Evolutionary conservation across 106 monocot species (phyloP).

Genomic region (Amphibolis antarctica): DNA sequence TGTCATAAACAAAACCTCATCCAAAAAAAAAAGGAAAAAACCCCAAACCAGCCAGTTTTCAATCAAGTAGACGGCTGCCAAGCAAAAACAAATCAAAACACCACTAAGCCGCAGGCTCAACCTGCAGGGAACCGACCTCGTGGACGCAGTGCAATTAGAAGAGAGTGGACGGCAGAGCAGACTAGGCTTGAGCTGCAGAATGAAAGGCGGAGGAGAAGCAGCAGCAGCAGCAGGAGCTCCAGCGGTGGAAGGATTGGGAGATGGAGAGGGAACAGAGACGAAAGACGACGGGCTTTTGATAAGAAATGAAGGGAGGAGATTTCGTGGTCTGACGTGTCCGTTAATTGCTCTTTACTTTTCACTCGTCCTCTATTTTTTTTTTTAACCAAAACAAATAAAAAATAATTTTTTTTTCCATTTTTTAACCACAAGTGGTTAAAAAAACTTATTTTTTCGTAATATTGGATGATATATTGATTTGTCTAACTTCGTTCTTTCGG

Average conservation of each 20-base stretch:
- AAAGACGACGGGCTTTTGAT: conserved; percentile 4
- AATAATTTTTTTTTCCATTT: too few relatives aligned
- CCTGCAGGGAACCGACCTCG: too few relatives aligned
- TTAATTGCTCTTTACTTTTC: too few relatives aligned
- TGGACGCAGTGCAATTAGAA: too few relatives aligned
- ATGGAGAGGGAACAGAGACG: background rate
- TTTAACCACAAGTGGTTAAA: too few relatives aligned
- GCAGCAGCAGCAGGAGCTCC: background rate
- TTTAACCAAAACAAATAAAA: too few relatives aligned
- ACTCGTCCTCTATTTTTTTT: too few relatives aligned
- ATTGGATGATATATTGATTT: too few relatives aligned
- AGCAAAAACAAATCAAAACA: background rate
- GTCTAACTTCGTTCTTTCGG: too few relatives aligned
- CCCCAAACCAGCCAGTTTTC: background rate
- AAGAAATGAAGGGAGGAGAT: conserved; percentile 25
- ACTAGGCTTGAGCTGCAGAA: too few relatives aligned
- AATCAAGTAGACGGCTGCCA: background rate
- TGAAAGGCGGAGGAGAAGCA: background rate
- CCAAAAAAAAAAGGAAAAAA: background rate
- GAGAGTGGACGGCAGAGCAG: background rate
- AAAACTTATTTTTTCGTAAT: too few relatives aligned
- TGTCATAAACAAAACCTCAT: background rate
- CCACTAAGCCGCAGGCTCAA: too few relatives aligned
- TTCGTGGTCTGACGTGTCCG: conserved; percentile 4
- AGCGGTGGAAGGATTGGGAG: background rate